These are phyloP conservation scores for Aspergillus sp. DNA, from an alignment of 2,329 filamentous ascomycete species.

Conservation along the genomic window DNA sequence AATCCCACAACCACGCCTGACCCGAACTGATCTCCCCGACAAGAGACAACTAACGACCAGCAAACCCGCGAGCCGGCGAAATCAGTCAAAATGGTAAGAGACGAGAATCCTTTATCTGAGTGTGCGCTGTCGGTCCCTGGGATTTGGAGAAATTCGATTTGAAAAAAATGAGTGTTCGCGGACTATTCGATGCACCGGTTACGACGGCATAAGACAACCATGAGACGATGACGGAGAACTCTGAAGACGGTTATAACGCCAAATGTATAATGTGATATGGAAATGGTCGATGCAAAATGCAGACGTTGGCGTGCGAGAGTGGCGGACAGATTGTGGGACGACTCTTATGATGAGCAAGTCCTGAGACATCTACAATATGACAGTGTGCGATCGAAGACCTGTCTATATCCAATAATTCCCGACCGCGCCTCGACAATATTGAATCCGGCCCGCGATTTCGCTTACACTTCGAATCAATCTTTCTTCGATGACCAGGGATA, in stretches of 20 bases:
- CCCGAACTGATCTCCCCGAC: slow-evolving; percentile 37
- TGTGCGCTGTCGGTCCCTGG: slow-evolving; percentile 24
- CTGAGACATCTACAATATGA: not conserved
- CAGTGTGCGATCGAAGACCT: not conserved
- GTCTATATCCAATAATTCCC: not conserved
- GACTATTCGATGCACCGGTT: not conserved
- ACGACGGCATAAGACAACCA: not conserved
- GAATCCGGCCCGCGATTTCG: not conserved
- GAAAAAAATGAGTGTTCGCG: slow-evolving; percentile 6
- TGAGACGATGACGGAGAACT: not conserved
- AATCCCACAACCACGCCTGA: slow-evolving; percentile 44
- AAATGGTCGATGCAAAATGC: not conserved
- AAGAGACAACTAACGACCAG: slow-evolving; percentile 44
- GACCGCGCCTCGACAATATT: not conserved
- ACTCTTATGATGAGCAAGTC: not conserved
- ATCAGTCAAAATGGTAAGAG: slow-evolving; percentile 51
- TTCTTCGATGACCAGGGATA: slow-evolving; percentile 18
- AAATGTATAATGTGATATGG: not conserved
- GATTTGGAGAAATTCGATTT: slow-evolving; percentile 22
- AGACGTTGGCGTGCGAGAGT: not conserved
- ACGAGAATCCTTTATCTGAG: slow-evolving; percentile 18
- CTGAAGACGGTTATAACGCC: not conserved
- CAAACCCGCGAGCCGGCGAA: slow-evolving; percentile 45
- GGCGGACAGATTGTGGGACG: not conserved
- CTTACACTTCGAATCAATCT: not conserved